Evolutionary conservation across 1,284 basidiomycete genomes (phyloP), one percentile per base, ranked within the genome.

Genomic region (Wallemia hederae): DNA sequence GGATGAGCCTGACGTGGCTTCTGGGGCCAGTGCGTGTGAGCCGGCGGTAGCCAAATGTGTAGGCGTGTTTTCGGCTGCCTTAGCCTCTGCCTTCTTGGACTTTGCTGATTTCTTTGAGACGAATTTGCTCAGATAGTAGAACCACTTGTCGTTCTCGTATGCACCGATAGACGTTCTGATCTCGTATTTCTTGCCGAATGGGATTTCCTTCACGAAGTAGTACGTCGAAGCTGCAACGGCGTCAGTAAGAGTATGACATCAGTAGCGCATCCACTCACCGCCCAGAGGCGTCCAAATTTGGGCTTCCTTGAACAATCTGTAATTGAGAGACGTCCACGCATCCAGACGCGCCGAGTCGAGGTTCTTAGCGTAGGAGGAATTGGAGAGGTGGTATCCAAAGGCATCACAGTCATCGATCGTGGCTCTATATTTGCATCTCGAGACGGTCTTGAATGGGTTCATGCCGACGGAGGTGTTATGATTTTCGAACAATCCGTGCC

Each of bases 381-480:
- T 58, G 3, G 24, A 58, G 3, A 49, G 39, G 19, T 49, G 39
- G 22, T 15, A 49, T 7, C 39, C 39, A n/a, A 49, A 49, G 11
- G 39, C 39, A n/a, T 49, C 39, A 22, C 39, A 49, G n/a, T 49
- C 39, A 22, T 49, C 39, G 9, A 49, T 49, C 11, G 39, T 49
- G 5, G 39, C 39, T n/a, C 11, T 49, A 49, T 11, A 49, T n/a
- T 49, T 28, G 9, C 15, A 14, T 26, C 15, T 27, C 5, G 56
- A 58, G 19, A 58, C 56, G 7, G 56, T 58, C 56, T 58, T 58
- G 24, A 58, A 58, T 19, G 56, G 56, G n/a, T 58, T 22, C 17
- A 58, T 58, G 5, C 56, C 56, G n/a, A 58, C 56, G 17, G 7
- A 19, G 3, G 3, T 26, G 24, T 58, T 27, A 17, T 58, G 56